These are phyloP conservation scores for Auriscalpium orientale DNA, from an alignment of 768 basidiomycete genomes.

Conservation along the genomic window DNA sequence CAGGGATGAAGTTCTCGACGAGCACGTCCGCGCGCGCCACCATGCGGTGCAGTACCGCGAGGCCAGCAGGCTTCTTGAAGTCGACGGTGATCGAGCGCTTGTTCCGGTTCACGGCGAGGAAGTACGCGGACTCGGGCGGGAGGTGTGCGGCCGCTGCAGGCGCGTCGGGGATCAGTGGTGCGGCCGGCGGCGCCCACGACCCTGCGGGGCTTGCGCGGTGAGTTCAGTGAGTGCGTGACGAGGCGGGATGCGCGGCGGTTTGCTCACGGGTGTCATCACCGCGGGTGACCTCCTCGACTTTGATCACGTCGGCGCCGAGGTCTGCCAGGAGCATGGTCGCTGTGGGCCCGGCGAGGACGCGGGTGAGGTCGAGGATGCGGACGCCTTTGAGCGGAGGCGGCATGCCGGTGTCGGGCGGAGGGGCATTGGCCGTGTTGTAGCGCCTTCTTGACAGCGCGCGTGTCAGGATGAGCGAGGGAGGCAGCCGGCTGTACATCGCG, in stretches of 20 bases:
- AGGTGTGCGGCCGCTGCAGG: slow-evolving; percentile 52
- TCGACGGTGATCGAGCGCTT: slow-evolving; percentile 87
- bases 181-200: slow-evolving; percentile 31
- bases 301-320: slow-evolving; percentile 88
- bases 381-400: slow-evolving; percentile 75
- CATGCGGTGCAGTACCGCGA: slow-evolving; percentile 65
- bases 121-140: slow-evolving; percentile 90
- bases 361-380: slow-evolving; percentile 80
- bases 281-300: slow-evolving; percentile 71
- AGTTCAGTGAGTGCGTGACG: background rate
- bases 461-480: too few relatives aligned
- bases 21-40: slow-evolving; percentile 74
- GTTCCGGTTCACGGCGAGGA: slow-evolving; percentile 81
- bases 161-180: slow-evolving; percentile 31
- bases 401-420: slow-evolving; percentile 37
- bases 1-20: slow-evolving; percentile 83
- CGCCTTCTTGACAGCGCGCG: background rate
- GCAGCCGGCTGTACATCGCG: too few relatives aligned
- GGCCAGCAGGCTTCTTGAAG: slow-evolving; percentile 72
- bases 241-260: background rate
- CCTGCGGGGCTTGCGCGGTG: slow-evolving; percentile 10
- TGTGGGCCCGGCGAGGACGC: slow-evolving; percentile 87
- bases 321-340: slow-evolving; percentile 93
- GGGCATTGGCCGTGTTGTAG: background rate
- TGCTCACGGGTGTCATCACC: slow-evolving; percentile 86